Conservation (phyloP, 139 green algal species). For the Chlamydomonas sp. region DNA sequence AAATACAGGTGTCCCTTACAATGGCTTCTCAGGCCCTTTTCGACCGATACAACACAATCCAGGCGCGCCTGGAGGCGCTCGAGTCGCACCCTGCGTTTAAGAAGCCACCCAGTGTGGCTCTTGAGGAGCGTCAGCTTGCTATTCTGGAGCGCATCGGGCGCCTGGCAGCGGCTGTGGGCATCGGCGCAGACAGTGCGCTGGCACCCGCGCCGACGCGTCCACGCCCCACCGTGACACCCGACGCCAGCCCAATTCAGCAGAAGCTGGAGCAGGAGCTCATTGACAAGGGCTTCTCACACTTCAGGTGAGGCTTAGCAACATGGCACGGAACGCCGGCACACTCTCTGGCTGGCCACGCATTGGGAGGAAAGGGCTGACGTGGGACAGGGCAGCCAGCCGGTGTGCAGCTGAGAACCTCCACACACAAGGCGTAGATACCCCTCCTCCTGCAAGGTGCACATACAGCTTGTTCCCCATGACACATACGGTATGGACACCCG, state of each 20-base stretch:
- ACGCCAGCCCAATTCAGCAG: conserved; percentile 55
- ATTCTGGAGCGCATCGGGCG: conserved; percentile 6
- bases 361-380: too few relatives aligned
- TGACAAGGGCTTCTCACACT: conserved; percentile 49
- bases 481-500: too few relatives aligned
- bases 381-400: too few relatives aligned
- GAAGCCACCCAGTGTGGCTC: not conserved
- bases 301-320: too few relatives aligned
- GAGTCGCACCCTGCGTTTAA: not conserved
- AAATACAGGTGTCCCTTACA: too few relatives aligned
- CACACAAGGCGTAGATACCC: too few relatives aligned
- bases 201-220: not conserved
- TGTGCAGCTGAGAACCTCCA: too few relatives aligned
- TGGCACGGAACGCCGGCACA: too few relatives aligned
- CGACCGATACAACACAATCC: not conserved
- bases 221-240: conserved; percentile 1
- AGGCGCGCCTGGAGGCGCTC: not conserved
- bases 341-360: too few relatives aligned
- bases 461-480: too few relatives aligned
- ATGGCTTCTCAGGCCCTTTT: not conserved
- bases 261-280: conserved; percentile 54
- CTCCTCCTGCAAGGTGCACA: too few relatives aligned
- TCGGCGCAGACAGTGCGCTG: not conserved
- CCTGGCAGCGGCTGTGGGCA: not conserved
- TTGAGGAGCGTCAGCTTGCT: not conserved